Base-by-base conservation (phyloP, 441 rosid genomes). In the Adansonia gregorii region DNA sequence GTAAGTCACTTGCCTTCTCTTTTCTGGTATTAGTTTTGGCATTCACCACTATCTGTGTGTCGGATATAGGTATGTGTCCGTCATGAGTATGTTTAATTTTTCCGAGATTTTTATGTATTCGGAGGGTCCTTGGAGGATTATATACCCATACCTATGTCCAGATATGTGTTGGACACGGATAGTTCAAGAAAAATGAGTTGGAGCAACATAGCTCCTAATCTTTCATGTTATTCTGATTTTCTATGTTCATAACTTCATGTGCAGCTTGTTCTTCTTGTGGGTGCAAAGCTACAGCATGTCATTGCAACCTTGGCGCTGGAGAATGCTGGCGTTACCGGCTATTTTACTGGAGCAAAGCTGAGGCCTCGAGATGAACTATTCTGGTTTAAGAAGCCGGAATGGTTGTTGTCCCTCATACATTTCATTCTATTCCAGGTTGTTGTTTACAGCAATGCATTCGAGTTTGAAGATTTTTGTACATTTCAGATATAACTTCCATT, bases 321-420 rank as follows among this genome's bases (percentile, higher is more conserved):
- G 78, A 89, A 84, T 75, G 89, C 88, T 17, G 86, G 88, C 15
- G 75, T 89, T 72, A 83, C 85, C 35, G 83, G 86, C 78, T 77
- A 48, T 77, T 76, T 82, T 19, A 4, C 84, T 0, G 88, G 86
- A 74, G 75, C 83, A 55, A 89, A 78, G 74, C 73, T 91, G 81
- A 83, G 80, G 82, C 94, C 90, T 66, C 83, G 92, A 4, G 94
- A 90, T 65, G 94, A 88, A n/a, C 90, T 90, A 24, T 90, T 90
- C 81, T 90, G 94, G 94, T 84, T 90, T 76, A 90, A 87, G 43
- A 90, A 88, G 85, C 94, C 94, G 0, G 89, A 90, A 80, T 82
- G 86, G 10, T 81, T 90, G 80, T 68, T 90, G 72, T 85, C 82
- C 73, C 85, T 90, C 76, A 87, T 90, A 68, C 94, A 90, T 80